Base-by-base conservation (phyloP, 176 grass and related monocot species). In the Rhynchospora tenuis region DNA sequence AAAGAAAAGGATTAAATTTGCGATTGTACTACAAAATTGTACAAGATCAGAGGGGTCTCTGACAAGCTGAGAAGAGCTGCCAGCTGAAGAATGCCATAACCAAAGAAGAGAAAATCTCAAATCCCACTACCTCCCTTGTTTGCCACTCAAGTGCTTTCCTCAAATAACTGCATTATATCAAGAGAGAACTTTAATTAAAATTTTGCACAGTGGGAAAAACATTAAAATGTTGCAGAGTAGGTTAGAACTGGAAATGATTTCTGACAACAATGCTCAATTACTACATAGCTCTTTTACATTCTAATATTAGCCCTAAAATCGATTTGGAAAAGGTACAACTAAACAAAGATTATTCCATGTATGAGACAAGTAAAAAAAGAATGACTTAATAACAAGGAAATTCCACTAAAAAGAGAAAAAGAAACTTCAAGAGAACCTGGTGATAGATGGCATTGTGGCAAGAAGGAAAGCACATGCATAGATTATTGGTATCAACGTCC, bases 41-140 rank as follows among this genome's bases (percentile, higher is more conserved):
- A 29, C 59, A 82, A 82, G 44, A 22, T 87, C 45, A 83, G 26
- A 87, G 66, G 0, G 93, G 89, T 79, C 90, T 92, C 86, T 99
- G 97, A 67, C 97, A 99, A 93, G 97, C 93, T 15, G 88, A 96
- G 87, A 95, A 99, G 64, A 99, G 83, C 62, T 99, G 97, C 91
- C 97, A 99, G 80, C 89, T 99, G 80, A 99, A 93, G 78, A 99
- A 89, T 59, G 93, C 91, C 97, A 99, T 99, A 44, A 90, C 66
- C 83, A 99, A 61, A 0, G 97, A 99, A 80, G 91, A 99, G 65
- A 92, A 86, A 11, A 99, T 72, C 84, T 99, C 91, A 23, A 96
- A 99, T 27, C 93, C 83, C 2, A 96, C 91, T 16, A 96, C 89
- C 81, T 94, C 85, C 15, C 91, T 83, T 81, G 93, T 91, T 14